A percentile compares a stretch with the other conserved stretches of the same genome.
phyloP scores from a whole-genome alignment of 257 asterid genomes.

The Solanum tacnaense region DNA sequence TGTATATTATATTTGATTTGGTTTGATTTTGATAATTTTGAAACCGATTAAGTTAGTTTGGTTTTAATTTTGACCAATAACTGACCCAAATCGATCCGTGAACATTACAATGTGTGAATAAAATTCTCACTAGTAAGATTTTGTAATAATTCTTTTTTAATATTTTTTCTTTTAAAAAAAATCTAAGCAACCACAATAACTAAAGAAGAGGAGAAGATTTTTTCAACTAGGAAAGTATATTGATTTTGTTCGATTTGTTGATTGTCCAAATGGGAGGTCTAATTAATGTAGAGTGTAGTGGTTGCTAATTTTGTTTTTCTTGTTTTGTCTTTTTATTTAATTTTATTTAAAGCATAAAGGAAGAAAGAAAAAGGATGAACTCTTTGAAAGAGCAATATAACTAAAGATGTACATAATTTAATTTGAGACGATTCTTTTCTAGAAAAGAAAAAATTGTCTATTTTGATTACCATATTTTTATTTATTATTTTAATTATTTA shows the following conservation, averaged over 20 bases:
- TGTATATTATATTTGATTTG: neutral
- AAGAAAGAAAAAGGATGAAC: neutral
- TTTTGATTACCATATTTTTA: no score
- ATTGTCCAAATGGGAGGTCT: neutral
- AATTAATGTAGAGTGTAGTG: neutral
- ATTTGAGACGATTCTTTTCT: neutral
- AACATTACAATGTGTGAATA: no score
- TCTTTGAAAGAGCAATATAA: neutral
- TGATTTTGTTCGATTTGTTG: neutral
- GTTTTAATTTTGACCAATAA: no score
- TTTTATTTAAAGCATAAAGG: neutral
- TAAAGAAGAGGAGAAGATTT: neutral
- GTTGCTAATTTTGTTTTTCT: neutral
- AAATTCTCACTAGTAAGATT: no score
- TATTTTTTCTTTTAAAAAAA: no score
- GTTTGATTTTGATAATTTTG: no score
- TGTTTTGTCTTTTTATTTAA: neutral
- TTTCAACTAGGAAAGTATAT: neutral
- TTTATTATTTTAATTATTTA: no score
- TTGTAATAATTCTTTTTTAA: no score
- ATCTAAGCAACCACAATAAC: neutral
- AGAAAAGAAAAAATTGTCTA: neutral
- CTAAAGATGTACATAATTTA: neutral
- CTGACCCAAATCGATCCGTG: neutral
- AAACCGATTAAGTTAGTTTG: neutral